Percentiles rank a stretch among this genome's conserved stretches.
Conservation (phyloP, 306 rosid species). For the barrel medic (Medicago truncatula) region DNA sequence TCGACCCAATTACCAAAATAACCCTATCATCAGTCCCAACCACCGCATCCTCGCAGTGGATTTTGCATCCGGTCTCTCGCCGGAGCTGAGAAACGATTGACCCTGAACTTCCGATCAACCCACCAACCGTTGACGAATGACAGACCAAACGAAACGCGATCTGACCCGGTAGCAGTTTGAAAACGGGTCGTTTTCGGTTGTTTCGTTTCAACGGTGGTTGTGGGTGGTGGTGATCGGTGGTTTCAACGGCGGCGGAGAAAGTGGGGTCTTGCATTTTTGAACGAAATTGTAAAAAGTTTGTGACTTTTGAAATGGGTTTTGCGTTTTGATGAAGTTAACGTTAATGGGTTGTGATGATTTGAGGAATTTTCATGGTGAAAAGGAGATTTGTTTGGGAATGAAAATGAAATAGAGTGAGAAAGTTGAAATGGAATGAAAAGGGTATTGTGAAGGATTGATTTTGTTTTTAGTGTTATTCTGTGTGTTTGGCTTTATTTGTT, state of each 20-base stretch:
- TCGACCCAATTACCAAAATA: conserved; percentile 54
- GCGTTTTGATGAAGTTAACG: background rate
- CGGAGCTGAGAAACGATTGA: conserved; percentile 57
- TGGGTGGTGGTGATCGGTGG: conserved; percentile 17
- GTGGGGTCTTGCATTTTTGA: conserved; percentile 48
- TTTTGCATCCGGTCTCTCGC: conserved; percentile 56
- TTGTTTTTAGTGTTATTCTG: background rate
- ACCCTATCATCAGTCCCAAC: conserved; percentile 48
- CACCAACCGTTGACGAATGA: conserved; percentile 49
- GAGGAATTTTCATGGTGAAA: conserved; percentile 17
- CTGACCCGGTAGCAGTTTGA: conserved; percentile 53
- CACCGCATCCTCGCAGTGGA: conserved; percentile 54
- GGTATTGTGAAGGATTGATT: background rate
- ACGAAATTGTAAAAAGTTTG: background rate
- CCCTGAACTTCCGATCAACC: conserved; percentile 61
- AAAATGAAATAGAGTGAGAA: background rate
- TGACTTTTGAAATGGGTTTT: conserved; percentile 5
- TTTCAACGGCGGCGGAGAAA: conserved; percentile 27
- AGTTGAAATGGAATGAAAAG: background rate
- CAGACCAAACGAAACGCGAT: conserved; percentile 57
- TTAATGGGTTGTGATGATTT: background rate
- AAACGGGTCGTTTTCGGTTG: conserved; percentile 40
- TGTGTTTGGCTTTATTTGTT: background rate
- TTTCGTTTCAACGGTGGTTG: conserved; percentile 35
- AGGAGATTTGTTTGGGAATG: background rate